Evolutionary conservation across 2,329 filamentous ascomycete species (phyloP).

Genomic region (Clonostachys solani): DNA sequence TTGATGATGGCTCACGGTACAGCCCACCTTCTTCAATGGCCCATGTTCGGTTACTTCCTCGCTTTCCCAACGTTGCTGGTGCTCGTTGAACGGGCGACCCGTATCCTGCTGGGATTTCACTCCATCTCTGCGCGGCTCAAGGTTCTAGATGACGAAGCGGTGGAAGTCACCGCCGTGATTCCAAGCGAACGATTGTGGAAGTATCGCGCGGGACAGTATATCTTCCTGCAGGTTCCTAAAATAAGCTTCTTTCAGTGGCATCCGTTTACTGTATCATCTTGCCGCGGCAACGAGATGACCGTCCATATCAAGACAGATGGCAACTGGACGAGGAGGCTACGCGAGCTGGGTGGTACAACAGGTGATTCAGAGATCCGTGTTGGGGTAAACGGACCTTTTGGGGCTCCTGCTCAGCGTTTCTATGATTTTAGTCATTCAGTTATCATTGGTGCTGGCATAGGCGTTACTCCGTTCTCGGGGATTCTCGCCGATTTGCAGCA

Average conservation of each 20-base stretch:
- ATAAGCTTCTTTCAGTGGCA: slow-evolving; percentile 55
- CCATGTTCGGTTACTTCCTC: slow-evolving; percentile 54
- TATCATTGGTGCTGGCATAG: slow-evolving; percentile 52
- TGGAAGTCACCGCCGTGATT: slow-evolving; percentile 41
- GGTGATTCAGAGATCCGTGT: slow-evolving; percentile 35
- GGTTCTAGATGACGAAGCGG: slow-evolving; percentile 47
- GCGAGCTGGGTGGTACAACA: slow-evolving; percentile 30
- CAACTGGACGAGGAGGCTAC: slow-evolving; percentile 46
- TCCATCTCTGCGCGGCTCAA: slow-evolving; percentile 40
- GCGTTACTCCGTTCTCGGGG: slow-evolving; percentile 53
- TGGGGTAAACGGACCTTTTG: slow-evolving; percentile 53
- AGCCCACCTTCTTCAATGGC: slow-evolving; percentile 41
- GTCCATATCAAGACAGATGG: slow-evolving; percentile 56
- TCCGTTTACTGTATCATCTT: slow-evolving; percentile 54
- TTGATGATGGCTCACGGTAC: slow-evolving; percentile 52
- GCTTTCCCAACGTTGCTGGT: slow-evolving; percentile 48
- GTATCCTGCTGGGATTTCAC: slow-evolving; percentile 41
- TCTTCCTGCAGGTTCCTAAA: slow-evolving; percentile 49
- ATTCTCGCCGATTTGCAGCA: slow-evolving; percentile 51
- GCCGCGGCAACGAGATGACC: slow-evolving; percentile 44
- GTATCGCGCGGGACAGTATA: slow-evolving; percentile 53
- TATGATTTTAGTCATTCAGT: slow-evolving; percentile 53
- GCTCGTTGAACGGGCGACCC: slow-evolving; percentile 39
- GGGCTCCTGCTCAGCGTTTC: slow-evolving; percentile 53
- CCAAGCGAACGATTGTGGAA: slow-evolving; percentile 43